Percentiles rank a stretch among this genome's conserved stretches.
Conservation (phyloP, 257 asterid genomes). For the Cinchona pubescens region DNA sequence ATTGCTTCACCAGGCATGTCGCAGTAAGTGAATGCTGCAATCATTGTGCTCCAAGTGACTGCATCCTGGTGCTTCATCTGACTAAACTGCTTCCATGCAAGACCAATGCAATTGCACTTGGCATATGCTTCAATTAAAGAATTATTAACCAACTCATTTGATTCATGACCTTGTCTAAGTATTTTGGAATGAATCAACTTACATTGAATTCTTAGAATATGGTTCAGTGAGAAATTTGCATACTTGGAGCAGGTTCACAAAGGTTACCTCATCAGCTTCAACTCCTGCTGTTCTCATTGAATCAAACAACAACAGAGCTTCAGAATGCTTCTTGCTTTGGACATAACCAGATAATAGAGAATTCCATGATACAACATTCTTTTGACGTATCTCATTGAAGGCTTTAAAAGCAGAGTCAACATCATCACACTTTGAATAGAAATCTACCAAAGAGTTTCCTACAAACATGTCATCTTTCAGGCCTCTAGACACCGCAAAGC, state of each 20-base stretch:
- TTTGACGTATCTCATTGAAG: slow-evolving; percentile 54
- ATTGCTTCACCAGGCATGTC: slow-evolving; percentile 80
- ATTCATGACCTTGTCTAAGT: slow-evolving; percentile 46
- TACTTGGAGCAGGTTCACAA: slow-evolving; percentile 65
- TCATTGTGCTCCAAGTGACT: slow-evolving; percentile 93
- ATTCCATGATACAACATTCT: slow-evolving; percentile 74
- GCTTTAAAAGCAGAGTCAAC: slow-evolving; percentile 52
- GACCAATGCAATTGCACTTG: slow-evolving; percentile 53
- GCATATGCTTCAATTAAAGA: slow-evolving; percentile 79
- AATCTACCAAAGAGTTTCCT: slow-evolving; percentile 65
- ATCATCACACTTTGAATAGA: slow-evolving; percentile 76
- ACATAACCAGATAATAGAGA: slow-evolving; percentile 71
- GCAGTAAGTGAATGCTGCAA: slow-evolving; percentile 68
- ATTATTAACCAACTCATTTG: slow-evolving; percentile 66
- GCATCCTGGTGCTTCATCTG: slow-evolving; percentile 49
- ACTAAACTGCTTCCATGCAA: slow-evolving; percentile 58
- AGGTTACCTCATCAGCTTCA: slow-evolving; percentile 68
- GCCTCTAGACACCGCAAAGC: slow-evolving; percentile 51
- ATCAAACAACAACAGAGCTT: slow-evolving; percentile 52
- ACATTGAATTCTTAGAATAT: slow-evolving; percentile 52
- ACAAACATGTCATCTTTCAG: slow-evolving; percentile 63
- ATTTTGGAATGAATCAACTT: slow-evolving; percentile 59
- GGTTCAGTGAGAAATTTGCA: slow-evolving; percentile 52
- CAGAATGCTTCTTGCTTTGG: slow-evolving; percentile 51
- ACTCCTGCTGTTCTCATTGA: slow-evolving; percentile 51